Evolutionary conservation across 192 early-diverging fungal species (phyloP), one percentile per base, ranked within the genome.

Genomic region (Podila verticillata): DNA sequence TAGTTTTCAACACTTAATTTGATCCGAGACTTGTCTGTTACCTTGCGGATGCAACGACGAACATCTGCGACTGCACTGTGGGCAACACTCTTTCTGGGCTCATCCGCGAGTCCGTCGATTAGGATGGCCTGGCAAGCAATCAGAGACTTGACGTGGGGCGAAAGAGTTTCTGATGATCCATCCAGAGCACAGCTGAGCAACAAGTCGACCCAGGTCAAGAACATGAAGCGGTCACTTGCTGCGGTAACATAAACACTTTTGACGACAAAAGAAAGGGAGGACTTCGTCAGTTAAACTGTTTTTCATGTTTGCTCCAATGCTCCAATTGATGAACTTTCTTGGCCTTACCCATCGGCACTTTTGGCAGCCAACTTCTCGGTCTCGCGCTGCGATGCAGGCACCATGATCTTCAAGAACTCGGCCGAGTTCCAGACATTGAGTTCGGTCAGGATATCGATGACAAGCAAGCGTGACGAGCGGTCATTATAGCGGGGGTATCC

Each of bases 401-500:
- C 89, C 30, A 90, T 88, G 49, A 82, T 67, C 63, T 85, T 85
- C 70, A 87, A 73, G 75, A 92, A 91, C 9, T 83, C 82, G 12
- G 71, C 48, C 7, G 89, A 70, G 59, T 91, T 89, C 88, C 87
- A 89, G 56, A 72, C 79, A 10, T 89, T 84, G 7, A 92, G 81
- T 51, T 87, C 86, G 34, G 82, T 77, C 29, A 94, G 73, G 32
- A 90, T 87, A 4, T 88, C 84, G 20, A 90, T 72, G 58, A 93
- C 88, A 1, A 86, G 69, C 3, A 86, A 68, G 57, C 94, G 89
- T 5, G 94, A 94, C 34, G 65, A 65, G 61, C 86, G 84, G 74
- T 95, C 94, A 63, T 84, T 85, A 72, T 94, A 95, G 30, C 92
- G 89, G 13, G 89, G 72, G 62, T 90, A 84, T 56, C 93, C 91